Evolutionary conservation across 2,329 filamentous ascomycete genomes (phyloP).

Genomic region (Hymenoscyphus scutula): DNA sequence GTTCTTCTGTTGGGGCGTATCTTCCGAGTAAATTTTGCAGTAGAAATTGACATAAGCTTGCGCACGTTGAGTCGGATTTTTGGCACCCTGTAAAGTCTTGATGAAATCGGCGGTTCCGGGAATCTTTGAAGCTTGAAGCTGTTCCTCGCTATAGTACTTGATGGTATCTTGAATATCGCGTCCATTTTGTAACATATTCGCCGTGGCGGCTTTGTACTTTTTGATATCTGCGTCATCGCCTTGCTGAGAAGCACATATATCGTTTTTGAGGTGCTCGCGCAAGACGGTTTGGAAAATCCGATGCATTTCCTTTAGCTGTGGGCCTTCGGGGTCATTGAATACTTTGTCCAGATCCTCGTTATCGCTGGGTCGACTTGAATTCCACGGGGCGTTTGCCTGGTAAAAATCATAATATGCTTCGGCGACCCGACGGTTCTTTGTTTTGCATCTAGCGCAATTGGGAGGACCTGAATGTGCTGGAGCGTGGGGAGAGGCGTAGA

Average conservation of each 20-base stretch:
- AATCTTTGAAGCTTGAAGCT: constrained; percentile 11
- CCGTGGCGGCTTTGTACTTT: constrained; percentile 13
- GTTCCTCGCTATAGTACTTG: constrained; percentile 17
- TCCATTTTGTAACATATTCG: constrained; percentile 19
- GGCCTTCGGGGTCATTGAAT: constrained; percentile 25
- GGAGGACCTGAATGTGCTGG: constrained; percentile 25
- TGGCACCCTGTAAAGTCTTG: constrained; percentile 22
- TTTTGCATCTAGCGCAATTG: constrained; percentile 27
- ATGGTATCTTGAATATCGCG: constrained; percentile 20
- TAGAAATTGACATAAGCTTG: constrained; percentile 31
- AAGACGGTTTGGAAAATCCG: constrained; percentile 22
- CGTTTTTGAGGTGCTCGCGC: constrained; percentile 27
- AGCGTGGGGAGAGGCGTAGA: constrained; percentile 20
- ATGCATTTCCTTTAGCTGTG: constrained; percentile 27
- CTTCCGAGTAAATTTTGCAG: constrained; percentile 22
- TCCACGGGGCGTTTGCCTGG: constrained; percentile 29
- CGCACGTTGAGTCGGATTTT: constrained; percentile 26
- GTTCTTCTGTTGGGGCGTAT: constrained; percentile 27
- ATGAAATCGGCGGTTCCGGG: constrained; percentile 19
- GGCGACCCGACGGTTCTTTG: constrained; percentile 25
- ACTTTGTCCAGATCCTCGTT: constrained; percentile 22
- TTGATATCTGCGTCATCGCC: constrained; percentile 16
- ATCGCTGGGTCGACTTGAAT: constrained; percentile 21
- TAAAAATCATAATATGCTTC: constrained; percentile 34
- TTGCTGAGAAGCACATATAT: constrained; percentile 22